phyloP scores from a whole-genome alignment of 495 filamentous ascomycete genomes.

The Articulospora tetracladia region DNA sequence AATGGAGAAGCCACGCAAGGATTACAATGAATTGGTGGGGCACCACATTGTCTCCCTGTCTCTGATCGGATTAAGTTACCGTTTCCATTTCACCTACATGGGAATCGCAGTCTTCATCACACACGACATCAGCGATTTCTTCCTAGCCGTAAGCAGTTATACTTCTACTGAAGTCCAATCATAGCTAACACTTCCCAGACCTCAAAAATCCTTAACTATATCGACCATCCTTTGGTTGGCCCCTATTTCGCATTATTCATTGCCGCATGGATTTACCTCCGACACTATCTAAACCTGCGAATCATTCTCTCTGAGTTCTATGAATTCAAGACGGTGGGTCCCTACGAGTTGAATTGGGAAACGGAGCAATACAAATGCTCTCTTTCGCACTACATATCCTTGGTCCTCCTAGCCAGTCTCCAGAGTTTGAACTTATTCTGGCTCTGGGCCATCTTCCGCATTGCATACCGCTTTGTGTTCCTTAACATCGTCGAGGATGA shows the following conservation, averaged over 20 bases:
- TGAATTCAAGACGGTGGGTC: conserved; percentile 84
- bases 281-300: conserved; percentile 85
- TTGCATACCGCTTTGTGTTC: conserved; percentile 56
- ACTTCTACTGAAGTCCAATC: background rate
- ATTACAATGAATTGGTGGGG: conserved; percentile 90
- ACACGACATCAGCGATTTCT: conserved; percentile 94
- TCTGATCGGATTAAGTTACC: conserved; percentile 87
- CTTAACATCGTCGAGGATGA: conserved; percentile 46
- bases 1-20: conserved; percentile 93
- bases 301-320: conserved; percentile 84
- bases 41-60: conserved; percentile 91
- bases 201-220: conserved; percentile 91
- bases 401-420: conserved; percentile 63
- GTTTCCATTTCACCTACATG: conserved; percentile 98
- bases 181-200: conserved; percentile 47
- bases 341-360: conserved; percentile 84
- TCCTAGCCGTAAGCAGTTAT: conserved; percentile 81
- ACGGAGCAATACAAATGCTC: conserved; percentile 79
- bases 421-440: conserved; percentile 86
- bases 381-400: conserved; percentile 71
- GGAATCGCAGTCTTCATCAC: conserved; percentile 97
- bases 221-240: conserved; percentile 69
- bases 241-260: conserved; percentile 88
- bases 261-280: conserved; percentile 82
- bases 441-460: conserved; percentile 76